Percentiles rank a stretch among this genome's conserved stretches.
These are phyloP conservation scores for Rubia tinctorum DNA, from an alignment of 305 asterid genomes.

Conservation along the genomic window DNA sequence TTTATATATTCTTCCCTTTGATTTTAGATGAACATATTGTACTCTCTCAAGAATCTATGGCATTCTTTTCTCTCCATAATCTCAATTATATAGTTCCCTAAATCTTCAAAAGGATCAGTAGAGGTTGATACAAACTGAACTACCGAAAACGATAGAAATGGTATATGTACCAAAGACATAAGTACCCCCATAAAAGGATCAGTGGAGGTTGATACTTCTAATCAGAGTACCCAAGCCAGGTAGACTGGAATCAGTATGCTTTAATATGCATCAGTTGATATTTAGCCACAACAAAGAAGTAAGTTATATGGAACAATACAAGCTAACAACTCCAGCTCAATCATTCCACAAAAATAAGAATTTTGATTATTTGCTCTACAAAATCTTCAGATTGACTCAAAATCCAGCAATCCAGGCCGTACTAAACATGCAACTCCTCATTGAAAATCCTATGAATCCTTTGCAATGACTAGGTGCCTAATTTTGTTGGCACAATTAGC, in stretches of 20 bases:
- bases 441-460: slow-evolving; percentile 27
- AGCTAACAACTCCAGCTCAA: slow-evolving; percentile 7
- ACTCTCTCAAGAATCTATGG: too few species aligned
- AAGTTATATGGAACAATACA: slow-evolving; percentile 2
- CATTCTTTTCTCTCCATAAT: too few species aligned
- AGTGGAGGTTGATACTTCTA: too few species aligned
- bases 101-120: too few species aligned
- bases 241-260: not conserved
- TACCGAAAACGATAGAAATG: too few species aligned
- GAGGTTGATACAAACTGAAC: too few species aligned
- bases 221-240: not conserved
- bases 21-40: too few species aligned
- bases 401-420: slow-evolving; percentile 1
- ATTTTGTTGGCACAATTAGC: slow-evolving; percentile 74
- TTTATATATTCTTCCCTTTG: too few species aligned
- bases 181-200: not conserved
- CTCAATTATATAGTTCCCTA: too few species aligned
- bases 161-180: not conserved
- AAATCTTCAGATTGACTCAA: not conserved
- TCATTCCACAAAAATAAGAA: not conserved
- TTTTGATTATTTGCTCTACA: slow-evolving; percentile 19
- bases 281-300: not conserved
- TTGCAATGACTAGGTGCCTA: slow-evolving; percentile 47
- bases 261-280: not conserved
- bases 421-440: not conserved